A percentile compares a stretch with the other conserved stretches of the same genome.
These are phyloP conservation scores for Deinandra increscens DNA, from an alignment of 129 eudicot species.

Conservation along the genomic window DNA sequence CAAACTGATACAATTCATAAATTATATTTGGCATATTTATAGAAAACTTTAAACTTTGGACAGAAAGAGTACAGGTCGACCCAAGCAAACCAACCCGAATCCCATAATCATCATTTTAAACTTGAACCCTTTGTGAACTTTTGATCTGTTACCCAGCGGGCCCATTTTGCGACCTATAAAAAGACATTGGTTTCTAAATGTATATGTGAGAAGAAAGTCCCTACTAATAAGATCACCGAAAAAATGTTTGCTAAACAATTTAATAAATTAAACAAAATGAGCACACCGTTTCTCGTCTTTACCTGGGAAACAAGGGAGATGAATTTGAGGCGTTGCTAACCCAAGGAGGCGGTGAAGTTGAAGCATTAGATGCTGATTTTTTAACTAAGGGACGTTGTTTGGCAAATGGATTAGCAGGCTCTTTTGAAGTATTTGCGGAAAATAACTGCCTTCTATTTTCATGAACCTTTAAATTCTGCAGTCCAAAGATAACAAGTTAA, in stretches of 20 bases:
- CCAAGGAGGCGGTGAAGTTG: constrained; percentile 83
- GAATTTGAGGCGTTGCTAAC: constrained; percentile 57
- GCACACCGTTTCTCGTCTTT: background rate
- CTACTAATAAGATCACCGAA: background rate
- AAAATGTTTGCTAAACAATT: constrained; percentile 1
- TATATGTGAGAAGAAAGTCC: background rate
- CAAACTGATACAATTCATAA: background rate
- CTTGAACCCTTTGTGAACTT: background rate
- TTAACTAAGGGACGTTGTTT: constrained; percentile 81
- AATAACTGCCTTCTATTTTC: constrained; percentile 77
- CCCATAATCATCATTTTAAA: background rate
- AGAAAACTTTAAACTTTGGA: background rate
- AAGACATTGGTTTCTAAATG: background rate
- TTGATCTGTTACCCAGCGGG: background rate
- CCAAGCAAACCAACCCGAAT: background rate
- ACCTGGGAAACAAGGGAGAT: constrained; percentile 74
- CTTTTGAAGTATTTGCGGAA: constrained; percentile 67
- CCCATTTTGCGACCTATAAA: background rate
- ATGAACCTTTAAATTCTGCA: constrained; percentile 81
- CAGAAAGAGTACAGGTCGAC: background rate
- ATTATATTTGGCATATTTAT: background rate
- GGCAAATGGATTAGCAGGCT: constrained; percentile 69
- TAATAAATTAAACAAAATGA: background rate
- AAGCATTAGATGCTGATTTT: constrained; percentile 43
- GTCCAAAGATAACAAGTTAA: constrained; percentile 7